Conservation (phyloP, 2,329 filamentous ascomycete species). For the Botrytis fragariae region DNA sequence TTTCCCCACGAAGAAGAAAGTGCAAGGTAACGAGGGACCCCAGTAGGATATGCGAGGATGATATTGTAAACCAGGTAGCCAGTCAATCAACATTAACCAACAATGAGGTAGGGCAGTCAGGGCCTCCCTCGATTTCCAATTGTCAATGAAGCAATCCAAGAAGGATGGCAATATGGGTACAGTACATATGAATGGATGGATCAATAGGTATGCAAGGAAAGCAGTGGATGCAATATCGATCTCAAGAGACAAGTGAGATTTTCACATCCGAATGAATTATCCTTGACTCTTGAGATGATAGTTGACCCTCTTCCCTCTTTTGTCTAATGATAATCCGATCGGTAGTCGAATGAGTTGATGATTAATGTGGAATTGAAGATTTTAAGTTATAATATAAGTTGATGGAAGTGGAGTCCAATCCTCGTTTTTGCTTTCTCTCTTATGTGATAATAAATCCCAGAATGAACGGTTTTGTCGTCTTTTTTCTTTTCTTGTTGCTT, state of each 20-base stretch:
- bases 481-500: background rate
- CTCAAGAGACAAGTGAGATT: background rate
- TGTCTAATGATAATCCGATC: conserved; percentile 22
- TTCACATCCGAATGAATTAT: background rate
- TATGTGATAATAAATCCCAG: background rate
- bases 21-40: conserved; percentile 6
- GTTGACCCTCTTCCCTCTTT: conserved; percentile 15
- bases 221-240: background rate
- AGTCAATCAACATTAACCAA: conserved; percentile 11
- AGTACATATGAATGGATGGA: background rate
- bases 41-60: conserved; percentile 15
- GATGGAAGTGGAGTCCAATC: conserved; percentile 3
- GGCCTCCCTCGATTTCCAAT: background rate
- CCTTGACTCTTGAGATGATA: conserved; percentile 8
- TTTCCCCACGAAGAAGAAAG: conserved; percentile 16
- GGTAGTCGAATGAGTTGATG: conserved; percentile 3
- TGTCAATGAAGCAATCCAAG: conserved; percentile 1
- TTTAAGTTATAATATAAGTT: conserved; percentile 19
- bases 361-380: conserved; percentile 23
- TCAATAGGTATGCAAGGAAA: background rate
- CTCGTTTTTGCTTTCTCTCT: background rate
- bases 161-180: background rate
- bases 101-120: background rate
- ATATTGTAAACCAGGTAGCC: background rate
- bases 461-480: background rate